Evolutionary conservation across 2,329 filamentous ascomycete species (phyloP).

Genomic region (Neurospora sp.): DNA sequence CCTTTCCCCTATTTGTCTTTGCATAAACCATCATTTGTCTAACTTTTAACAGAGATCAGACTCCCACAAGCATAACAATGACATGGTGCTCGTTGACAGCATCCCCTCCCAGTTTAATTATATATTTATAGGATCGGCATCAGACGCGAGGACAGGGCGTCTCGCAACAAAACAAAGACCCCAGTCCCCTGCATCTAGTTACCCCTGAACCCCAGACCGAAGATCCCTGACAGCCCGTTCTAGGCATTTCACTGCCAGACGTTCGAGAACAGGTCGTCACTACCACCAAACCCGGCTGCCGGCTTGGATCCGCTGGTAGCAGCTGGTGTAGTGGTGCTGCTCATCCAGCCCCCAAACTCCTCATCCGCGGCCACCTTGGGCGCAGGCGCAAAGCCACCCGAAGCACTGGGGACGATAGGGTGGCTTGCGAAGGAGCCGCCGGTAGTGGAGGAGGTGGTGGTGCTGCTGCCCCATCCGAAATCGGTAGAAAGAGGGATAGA

Average conservation of each 20-base stretch:
- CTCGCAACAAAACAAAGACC: neutral
- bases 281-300: constrained; percentile 49
- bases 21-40: neutral
- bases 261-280: constrained; percentile 89
- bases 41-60: neutral
- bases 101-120: neutral
- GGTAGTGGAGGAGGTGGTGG: constrained; percentile 17
- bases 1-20: neutral
- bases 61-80: neutral
- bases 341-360: constrained; percentile 93
- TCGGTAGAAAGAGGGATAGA: constrained; percentile 46
- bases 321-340: constrained; percentile 44
- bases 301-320: constrained; percentile 39
- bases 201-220: neutral
- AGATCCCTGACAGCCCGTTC: neutral
- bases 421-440: constrained; percentile 37
- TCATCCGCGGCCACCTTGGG: constrained; percentile 79
- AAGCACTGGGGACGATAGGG: constrained; percentile 50
- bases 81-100: neutral
- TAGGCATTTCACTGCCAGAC: constrained; percentile 64
- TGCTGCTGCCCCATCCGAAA: constrained; percentile 46
- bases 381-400: constrained; percentile 52
- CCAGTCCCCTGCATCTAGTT: neutral
- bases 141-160: neutral
- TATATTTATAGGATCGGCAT: neutral